Conservation (phyloP, 2,329 filamentous ascomycete genomes). For the Kalaharituber pfeilii region DNA sequence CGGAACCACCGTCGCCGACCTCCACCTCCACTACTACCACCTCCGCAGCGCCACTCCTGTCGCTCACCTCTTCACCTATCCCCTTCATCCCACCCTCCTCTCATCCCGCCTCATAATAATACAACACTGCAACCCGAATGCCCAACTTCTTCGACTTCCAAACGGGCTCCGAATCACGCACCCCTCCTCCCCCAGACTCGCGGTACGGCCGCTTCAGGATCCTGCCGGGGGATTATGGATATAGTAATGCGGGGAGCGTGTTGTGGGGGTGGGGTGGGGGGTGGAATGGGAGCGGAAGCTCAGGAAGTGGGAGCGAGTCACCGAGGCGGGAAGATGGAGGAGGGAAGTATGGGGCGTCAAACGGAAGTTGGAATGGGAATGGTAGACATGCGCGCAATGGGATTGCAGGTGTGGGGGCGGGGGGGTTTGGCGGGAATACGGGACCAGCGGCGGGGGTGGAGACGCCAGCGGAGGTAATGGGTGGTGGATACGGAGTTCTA, state of each 20-base stretch:
- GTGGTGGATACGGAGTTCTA: conserved; percentile 32
- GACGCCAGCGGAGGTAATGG: conserved; percentile 5
- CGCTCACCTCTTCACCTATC: not conserved
- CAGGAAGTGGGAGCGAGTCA: too few species aligned
- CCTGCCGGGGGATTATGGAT: conserved; percentile 29
- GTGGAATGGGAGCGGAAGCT: too few species aligned
- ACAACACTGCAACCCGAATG: too few species aligned
- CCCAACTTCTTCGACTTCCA: conserved; percentile 51
- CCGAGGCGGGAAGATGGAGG: conserved; percentile 20
- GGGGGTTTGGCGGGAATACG: conserved; percentile 18
- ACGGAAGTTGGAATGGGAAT: conserved; percentile 14
- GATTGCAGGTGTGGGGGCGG: too few species aligned
- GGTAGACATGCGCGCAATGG: conserved; percentile 1
- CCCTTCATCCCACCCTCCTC: not conserved
- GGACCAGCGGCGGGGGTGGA: conserved; percentile 13
- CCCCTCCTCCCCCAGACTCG: conserved; percentile 33
- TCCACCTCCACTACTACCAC: not conserved
- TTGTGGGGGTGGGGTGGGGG: conserved; percentile 20
- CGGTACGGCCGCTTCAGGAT: conserved; percentile 49
- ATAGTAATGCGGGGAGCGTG: conserved; percentile 1
- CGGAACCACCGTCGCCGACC: not conserved
- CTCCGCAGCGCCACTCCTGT: not conserved
- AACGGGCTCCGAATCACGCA: conserved; percentile 43
- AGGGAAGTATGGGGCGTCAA: conserved; percentile 15
- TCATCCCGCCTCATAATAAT: too few species aligned